phyloP scores from a whole-genome alignment of 352 stramenopile genomes.

The Phytopythium oedochilum region DNA sequence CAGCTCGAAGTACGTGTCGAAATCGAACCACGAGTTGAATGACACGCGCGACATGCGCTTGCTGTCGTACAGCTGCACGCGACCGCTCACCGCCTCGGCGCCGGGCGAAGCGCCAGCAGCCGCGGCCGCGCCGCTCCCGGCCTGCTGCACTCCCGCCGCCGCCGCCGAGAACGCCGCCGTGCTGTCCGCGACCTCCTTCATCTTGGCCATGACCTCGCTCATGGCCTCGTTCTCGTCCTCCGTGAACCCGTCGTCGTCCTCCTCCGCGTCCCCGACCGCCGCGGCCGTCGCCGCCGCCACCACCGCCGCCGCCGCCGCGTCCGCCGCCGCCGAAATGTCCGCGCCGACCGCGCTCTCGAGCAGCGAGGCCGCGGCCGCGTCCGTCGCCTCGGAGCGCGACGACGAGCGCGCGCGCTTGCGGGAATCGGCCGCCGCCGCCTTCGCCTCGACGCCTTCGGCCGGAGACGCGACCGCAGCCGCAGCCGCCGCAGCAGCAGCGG shows the following conservation, averaged over 20 bases:
- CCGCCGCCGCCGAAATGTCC: slow-evolving; percentile 10
- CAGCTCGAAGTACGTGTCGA: slow-evolving; percentile 83
- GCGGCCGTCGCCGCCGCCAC: slow-evolving; percentile 18
- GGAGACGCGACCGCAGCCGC: background rate
- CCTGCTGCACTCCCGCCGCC: background rate
- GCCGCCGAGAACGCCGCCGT: slow-evolving; percentile 28
- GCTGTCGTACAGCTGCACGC: slow-evolving; percentile 67
- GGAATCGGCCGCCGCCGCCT: background rate
- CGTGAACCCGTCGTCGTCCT: slow-evolving; percentile 41
- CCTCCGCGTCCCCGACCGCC: slow-evolving; percentile 14
- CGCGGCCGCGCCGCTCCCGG: background rate
- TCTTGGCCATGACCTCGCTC: slow-evolving; percentile 63
- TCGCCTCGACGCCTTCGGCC: background rate
- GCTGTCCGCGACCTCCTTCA: slow-evolving; percentile 37
- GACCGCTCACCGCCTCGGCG: slow-evolving; percentile 12
- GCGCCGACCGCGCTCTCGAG: slow-evolving; percentile 17
- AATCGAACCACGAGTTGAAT: slow-evolving; percentile 87
- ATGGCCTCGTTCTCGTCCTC: slow-evolving; percentile 54
- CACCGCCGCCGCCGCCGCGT: slow-evolving; percentile 9
- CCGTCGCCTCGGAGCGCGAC: background rate
- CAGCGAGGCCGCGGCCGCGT: background rate
- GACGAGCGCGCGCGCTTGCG: slow-evolving; percentile 1
- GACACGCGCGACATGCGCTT: slow-evolving; percentile 81
- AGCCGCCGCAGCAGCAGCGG: background rate
- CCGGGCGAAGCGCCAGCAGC: slow-evolving; percentile 10